These are phyloP conservation scores for Thamnidium elegans DNA, from an alignment of 192 early-diverging fungal species.

Conservation along the genomic window DNA sequence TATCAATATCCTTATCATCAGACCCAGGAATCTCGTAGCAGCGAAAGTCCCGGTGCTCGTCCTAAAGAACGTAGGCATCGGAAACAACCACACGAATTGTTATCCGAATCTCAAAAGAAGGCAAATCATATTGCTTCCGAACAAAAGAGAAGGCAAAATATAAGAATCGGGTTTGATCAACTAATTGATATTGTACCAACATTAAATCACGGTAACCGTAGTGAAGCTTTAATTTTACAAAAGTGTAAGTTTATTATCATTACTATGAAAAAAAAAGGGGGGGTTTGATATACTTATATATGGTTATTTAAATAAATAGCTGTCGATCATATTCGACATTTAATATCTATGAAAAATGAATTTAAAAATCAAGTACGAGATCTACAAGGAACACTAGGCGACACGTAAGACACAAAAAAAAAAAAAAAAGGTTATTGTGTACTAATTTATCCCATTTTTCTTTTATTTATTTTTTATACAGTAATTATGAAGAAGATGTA, in stretches of 20 bases:
- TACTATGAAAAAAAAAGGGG: no score
- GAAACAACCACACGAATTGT: constrained; percentile 42
- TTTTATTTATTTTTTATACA: not conserved
- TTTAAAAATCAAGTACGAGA: constrained; percentile 47
- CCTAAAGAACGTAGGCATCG: constrained; percentile 5
- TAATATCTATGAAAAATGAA: constrained; percentile 56
- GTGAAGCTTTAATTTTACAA: constrained; percentile 65
- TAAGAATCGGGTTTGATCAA: constrained; percentile 70
- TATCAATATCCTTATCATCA: no score
- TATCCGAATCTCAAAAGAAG: constrained; percentile 72
- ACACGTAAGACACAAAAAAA: constrained; percentile 28
- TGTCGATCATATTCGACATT: constrained; percentile 70
- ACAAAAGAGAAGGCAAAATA: constrained; percentile 76
- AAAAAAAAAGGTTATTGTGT: no score
- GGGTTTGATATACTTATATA: constrained; percentile 2
- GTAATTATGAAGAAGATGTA: constrained; percentile 23
- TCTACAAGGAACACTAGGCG: constrained; percentile 45
- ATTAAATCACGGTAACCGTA: constrained; percentile 60
- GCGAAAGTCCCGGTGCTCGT: not conserved
- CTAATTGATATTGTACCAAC: constrained; percentile 68
- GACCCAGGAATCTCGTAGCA: no score
- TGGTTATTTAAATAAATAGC: constrained; percentile 35
- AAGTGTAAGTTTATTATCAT: constrained; percentile 33
- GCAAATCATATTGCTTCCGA: constrained; percentile 81
- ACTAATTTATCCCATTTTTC: not conserved